Conservation (phyloP, 176 grass and related monocot species). For the Metroxylon sagu region DNA sequence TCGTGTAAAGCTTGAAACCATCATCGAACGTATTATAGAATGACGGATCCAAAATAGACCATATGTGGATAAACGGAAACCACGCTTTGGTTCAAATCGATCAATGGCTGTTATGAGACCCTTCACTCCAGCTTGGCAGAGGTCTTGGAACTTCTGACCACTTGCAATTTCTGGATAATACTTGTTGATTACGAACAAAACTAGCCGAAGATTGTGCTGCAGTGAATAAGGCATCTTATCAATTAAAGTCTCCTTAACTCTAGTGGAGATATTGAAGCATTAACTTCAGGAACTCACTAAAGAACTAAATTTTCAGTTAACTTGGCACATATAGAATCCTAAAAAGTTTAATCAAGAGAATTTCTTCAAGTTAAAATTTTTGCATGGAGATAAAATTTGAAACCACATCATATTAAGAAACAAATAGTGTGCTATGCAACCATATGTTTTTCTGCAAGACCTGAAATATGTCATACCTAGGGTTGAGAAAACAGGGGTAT, state of each 20-base stretch:
- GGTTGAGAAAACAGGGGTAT: too few species aligned
- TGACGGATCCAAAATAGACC: slow-evolving; percentile 89
- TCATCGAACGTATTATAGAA: slow-evolving; percentile 63
- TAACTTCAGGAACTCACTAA: neutral
- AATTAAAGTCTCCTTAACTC: too few species aligned
- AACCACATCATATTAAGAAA: too few species aligned
- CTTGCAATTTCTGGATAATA: slow-evolving; percentile 55
- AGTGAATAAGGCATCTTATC: neutral
- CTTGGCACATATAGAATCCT: too few species aligned
- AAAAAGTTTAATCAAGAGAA: too few species aligned
- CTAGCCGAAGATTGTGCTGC: slow-evolving; percentile 86
- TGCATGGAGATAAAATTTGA: too few species aligned
- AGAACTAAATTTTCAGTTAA: neutral
- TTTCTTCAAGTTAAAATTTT: slow-evolving; percentile 1
- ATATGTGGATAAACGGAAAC: slow-evolving; percentile 77
- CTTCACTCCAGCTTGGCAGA: slow-evolving; percentile 78
- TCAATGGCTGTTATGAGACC: slow-evolving; percentile 76
- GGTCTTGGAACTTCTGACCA: slow-evolving; percentile 56
- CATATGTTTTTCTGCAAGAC: too few species aligned
- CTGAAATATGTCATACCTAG: too few species aligned
- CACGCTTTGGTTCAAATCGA: slow-evolving; percentile 70
- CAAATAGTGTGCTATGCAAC: too few species aligned
- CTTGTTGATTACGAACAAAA: slow-evolving; percentile 79
- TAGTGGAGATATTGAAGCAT: too few species aligned
- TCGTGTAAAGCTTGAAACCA: slow-evolving; percentile 69